Evolutionary conservation across 805 yeast species (phyloP).

Genomic region (Kodamaea kaohsiungensis): DNA sequence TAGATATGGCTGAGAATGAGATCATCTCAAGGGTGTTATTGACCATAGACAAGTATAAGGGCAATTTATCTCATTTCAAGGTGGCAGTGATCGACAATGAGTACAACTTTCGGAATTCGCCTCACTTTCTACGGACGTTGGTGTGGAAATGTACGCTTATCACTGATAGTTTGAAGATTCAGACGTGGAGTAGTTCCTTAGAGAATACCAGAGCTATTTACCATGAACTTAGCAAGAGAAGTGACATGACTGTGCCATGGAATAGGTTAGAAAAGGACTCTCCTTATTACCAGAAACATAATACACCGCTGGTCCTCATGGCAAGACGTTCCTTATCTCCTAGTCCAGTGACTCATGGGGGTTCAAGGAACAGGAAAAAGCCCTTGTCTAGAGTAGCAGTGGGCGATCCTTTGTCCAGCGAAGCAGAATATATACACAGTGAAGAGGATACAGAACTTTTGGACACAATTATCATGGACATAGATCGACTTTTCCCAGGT

Average conservation of each 20-base stretch:
- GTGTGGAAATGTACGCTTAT: slow-evolving; percentile 41
- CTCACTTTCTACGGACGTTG: slow-evolving; percentile 31
- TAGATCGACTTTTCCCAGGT: slow-evolving; percentile 55
- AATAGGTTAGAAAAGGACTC: slow-evolving; percentile 30
- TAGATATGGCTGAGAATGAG: slow-evolving; percentile 27
- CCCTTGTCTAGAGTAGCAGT: slow-evolving; percentile 16
- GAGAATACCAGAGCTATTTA: slow-evolving; percentile 33
- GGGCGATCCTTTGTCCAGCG: slow-evolving; percentile 20
- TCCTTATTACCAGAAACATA: slow-evolving; percentile 20
- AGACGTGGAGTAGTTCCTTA: slow-evolving; percentile 33
- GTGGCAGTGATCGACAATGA: slow-evolving; percentile 30
- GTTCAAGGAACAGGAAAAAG: not conserved
- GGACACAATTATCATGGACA: slow-evolving; percentile 48
- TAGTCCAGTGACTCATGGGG: not conserved
- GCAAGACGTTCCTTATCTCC: not conserved
- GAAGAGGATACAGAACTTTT: slow-evolving; percentile 42
- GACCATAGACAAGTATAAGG: slow-evolving; percentile 38
- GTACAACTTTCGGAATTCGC: slow-evolving; percentile 22
- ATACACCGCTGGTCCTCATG: slow-evolving; percentile 2
- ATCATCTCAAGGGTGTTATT: slow-evolving; percentile 37
- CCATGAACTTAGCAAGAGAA: slow-evolving; percentile 29
- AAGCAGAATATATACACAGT: slow-evolving; percentile 4
- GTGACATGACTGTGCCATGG: slow-evolving; percentile 42
- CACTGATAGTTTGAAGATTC: slow-evolving; percentile 37
- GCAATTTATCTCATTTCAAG: slow-evolving; percentile 26